Base-by-base conservation (phyloP, 2,329 filamentous ascomycete genomes). In the Gaeumannomyces tritici region DNA sequence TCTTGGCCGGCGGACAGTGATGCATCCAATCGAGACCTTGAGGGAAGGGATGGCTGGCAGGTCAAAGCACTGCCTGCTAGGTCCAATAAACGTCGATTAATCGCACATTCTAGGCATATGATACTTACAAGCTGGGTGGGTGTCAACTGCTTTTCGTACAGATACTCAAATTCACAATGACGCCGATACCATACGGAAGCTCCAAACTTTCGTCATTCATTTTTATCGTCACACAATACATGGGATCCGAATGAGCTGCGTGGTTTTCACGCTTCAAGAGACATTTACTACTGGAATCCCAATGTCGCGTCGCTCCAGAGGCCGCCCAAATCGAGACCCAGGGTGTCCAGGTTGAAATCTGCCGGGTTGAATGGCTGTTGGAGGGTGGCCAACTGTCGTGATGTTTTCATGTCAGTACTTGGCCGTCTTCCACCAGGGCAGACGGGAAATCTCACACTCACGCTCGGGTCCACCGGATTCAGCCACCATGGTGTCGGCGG, bases 401-500 rank as follows among this genome's bases (percentile, higher is more conserved):
- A 51, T 51, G 21, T 13, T n/a, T 4, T 2, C 9, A 24, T 51
- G 21, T 51, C 11, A 51, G 42, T 3, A 11, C 6, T 51, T 51
- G 21, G 2, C 24, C 21, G 42, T 8, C 42, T 18, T 8, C 24
- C 2, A n/a, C 4, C 42, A 9, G 21, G 1, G 13, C 2, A 21
- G 33, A 18, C 33, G 13, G 5, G 42, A 54, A 51, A 28, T 31
- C 28, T n/a, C 31, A 26, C 15, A 55, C 66, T 63, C 61, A 67
- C 66, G 62, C 62, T 62, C 57, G 66, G 62, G 64, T 66, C 66
- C 51, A 63, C 62, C 55, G 62, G 63, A 35, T 64, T 63, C 63
- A 70, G 62, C 69, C 69, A 71, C 69, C 69, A 71, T 31, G 67
- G 66, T 7, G 68, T 66, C 15, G 66, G 64, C 8, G 68, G 63